Evolutionary conservation across 164 flowering plant genomes (phyloP).

Genomic region (Vitis amurensis): DNA sequence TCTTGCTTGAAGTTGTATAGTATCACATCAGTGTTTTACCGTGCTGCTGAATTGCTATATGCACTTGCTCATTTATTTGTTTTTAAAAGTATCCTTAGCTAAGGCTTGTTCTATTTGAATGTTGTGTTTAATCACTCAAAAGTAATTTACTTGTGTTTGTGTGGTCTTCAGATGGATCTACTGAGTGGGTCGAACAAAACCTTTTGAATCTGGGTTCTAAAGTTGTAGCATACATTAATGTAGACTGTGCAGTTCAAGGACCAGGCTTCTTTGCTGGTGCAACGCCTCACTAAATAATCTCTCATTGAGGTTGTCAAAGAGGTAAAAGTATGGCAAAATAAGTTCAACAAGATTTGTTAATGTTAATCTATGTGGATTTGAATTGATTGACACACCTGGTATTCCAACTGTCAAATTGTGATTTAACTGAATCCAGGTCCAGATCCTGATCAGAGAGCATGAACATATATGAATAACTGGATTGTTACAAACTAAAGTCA

Average conservation of each 20-base stretch:
- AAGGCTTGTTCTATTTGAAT: not conserved
- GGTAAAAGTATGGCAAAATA: conserved; percentile 32
- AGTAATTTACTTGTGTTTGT: not conserved
- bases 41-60: not conserved
- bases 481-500: conserved; percentile 32
- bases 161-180: conserved; percentile 80
- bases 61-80: not conserved
- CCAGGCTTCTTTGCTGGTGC: conserved; percentile 85
- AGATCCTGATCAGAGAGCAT: conserved; percentile 71
- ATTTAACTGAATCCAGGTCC: conserved; percentile 44
- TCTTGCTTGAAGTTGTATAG: not conserved
- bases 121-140: not conserved
- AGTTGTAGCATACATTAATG: too few relatives aligned
- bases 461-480: conserved; percentile 61
- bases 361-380: not conserved
- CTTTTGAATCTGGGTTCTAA: conserved; percentile 60
- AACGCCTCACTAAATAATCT: conserved; percentile 88
- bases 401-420: not conserved
- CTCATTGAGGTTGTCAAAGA: conserved; percentile 72
- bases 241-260: conserved; percentile 99
- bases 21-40: not conserved
- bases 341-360: too few relatives aligned
- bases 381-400: not conserved
- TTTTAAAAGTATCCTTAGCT: not conserved
- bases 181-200: conserved; percentile 98